A percentile compares a stretch with the other conserved stretches of the same genome.
phyloP scores from a whole-genome alignment of 2,329 filamentous ascomycete genomes.

The Colletotrichum lindemuthianum region DNA sequence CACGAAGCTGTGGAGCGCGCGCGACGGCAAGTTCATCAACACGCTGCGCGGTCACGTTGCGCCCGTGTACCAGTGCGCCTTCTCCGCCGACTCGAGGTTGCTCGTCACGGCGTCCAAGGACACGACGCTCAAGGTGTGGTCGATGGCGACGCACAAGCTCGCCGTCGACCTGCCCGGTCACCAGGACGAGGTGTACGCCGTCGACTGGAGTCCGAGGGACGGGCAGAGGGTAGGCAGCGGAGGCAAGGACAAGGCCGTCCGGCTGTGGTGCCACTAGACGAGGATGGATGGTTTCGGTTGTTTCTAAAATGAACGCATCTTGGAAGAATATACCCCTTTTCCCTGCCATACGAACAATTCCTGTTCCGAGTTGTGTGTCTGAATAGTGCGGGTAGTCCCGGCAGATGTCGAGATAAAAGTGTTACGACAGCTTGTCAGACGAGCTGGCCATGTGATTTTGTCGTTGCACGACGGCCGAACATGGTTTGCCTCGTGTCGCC shows the following conservation, averaged over 20 bases:
- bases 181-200: constrained; percentile 90
- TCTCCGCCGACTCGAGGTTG: constrained; percentile 90
- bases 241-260: constrained; percentile 87
- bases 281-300: too few relatives aligned
- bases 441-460: too few relatives aligned
- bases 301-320: too few relatives aligned
- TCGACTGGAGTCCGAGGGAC: constrained; percentile 89
- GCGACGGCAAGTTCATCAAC: constrained; percentile 81
- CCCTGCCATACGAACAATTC: too few relatives aligned
- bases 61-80: constrained; percentile 91
- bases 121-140: constrained; percentile 95
- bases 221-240: constrained; percentile 90
- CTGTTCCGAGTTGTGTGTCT: too few relatives aligned
- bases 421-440: too few relatives aligned
- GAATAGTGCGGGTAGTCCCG: too few relatives aligned
- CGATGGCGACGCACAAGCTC: constrained; percentile 85
- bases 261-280: constrained; percentile 70
- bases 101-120: constrained; percentile 91
- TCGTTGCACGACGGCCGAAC: too few relatives aligned
- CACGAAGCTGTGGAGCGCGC: constrained; percentile 85
- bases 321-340: too few relatives aligned
- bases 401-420: too few relatives aligned
- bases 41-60: constrained; percentile 89
- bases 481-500: too few relatives aligned
- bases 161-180: constrained; percentile 86